Evolutionary conservation across 495 filamentous ascomycete species (phyloP), one percentile per base, ranked within the genome.

Genomic region (Emericellopsis terricola): DNA sequence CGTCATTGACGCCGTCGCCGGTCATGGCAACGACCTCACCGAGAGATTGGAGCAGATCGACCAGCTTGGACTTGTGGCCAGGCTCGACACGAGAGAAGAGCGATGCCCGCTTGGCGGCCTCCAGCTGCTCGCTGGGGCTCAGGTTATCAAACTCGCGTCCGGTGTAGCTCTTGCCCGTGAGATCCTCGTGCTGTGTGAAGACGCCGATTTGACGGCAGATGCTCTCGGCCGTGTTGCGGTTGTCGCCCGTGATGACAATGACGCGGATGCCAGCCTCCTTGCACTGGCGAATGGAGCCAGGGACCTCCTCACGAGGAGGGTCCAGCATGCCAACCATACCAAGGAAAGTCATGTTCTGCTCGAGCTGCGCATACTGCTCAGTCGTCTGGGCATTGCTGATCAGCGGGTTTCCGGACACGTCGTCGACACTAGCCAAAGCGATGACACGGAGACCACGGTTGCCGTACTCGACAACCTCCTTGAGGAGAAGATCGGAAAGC

Each of bases 21-120:
- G 91, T 99, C 91, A 99, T 99, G 41, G 91, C 91, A 39, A 99
- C 91, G 18, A 99, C 91, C 51, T 96, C 82, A 41, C 83, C 81
- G 41, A 80, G 60, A 17, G 80, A 80, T 55, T 99, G 91, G 37
- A 99, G 78, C 19, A 96, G 74, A 56, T 99, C 91, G 28, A 99
- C 87, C 18, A 99, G 73, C 56, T 79, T 82, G 5, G 80, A 87
- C 65, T 99, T 99, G 65, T 99, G 91, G 18, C 63, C 66, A 26
- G 91, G 91, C 56, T 99, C 91, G 17, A 89, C 92, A 33, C 91
- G 74, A n/a, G 91, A 96, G 65, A 99, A 96, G 8, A 99, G 64
- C 27, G 78, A 87, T 2, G 86, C 91, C 19, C 60, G 72, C 60
- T 80, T 82, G 29, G 82, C 87, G 23, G 80, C 91, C 41, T 76